A percentile compares a stretch with the other conserved stretches of the same genome.
Conservation (phyloP, 177 flowering plant genomes). For the Vitis hybrid region DNA sequence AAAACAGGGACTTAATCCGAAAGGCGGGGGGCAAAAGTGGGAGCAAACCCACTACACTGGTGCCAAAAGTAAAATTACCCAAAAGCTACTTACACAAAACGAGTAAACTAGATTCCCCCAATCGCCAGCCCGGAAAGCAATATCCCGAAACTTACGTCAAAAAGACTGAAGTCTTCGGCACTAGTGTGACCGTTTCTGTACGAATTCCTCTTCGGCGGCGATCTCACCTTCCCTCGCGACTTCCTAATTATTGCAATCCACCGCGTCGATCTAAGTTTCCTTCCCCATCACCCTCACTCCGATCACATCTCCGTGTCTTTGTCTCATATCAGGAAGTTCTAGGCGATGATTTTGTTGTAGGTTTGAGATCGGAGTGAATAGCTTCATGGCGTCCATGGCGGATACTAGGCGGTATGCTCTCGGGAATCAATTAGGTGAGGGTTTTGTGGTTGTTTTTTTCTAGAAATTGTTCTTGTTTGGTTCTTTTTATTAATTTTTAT, state of each 20-base stretch:
- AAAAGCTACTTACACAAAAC: not conserved
- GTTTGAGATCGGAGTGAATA: conserved; percentile 5
- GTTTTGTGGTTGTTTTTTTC: conserved; percentile 6
- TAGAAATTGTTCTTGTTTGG: too few species aligned
- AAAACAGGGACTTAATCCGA: too few species aligned
- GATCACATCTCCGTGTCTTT: not conserved
- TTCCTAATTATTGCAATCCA: not conserved
- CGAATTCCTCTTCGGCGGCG: conserved; percentile 13
- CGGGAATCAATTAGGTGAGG: conserved; percentile 54
- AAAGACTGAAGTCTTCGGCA: conserved; percentile 1
- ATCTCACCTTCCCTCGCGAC: not conserved
- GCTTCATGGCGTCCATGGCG: conserved; percentile 33
- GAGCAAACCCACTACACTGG: too few species aligned
- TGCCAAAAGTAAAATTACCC: too few species aligned
- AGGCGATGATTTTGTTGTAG: not conserved
- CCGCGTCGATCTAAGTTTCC: not conserved
- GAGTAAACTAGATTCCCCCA: not conserved
- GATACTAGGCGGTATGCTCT: conserved; percentile 50
- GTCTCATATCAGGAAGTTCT: not conserved
- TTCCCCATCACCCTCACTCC: not conserved
- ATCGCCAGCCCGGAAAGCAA: not conserved
- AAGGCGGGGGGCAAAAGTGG: too few species aligned
- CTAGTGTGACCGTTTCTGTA: not conserved
- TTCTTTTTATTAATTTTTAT: not conserved
- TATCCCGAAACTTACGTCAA: not conserved